Base-by-base conservation (phyloP, 176 grass and related monocot genomes). In the Eleusine indica region DNA sequence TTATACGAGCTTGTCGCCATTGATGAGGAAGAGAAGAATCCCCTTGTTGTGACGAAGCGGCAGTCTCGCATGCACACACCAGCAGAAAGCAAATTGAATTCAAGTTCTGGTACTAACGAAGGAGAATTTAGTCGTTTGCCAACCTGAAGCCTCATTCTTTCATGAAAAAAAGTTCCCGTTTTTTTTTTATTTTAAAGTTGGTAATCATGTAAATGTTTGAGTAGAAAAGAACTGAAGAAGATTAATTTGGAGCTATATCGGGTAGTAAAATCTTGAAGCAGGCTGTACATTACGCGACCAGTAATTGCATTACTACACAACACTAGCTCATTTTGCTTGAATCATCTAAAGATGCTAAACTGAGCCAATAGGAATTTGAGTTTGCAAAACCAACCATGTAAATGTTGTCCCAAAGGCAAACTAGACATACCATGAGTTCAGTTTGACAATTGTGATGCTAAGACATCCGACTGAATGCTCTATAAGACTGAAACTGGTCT, bases 21-120 rank as follows among this genome's bases (percentile, higher is more conserved):
- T 1, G 77, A 90, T n/a, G 85, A 88, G 56, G 91, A 94, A 89
- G 96, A 99, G 66, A 93, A 91, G 57, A 92, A 83, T 75, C 69
- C 87, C 6, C 32, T 90, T 0, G 90, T 97, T 64, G 77, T 82
- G 11, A 97, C 88, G 1, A 94, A 86, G 84, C 84, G 95, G 37
- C 84, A 39, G 19, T 90, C 90, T 5, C 84, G 80, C 53, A 92
- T 88, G 84, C 80, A 85, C 70, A 90, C 87, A 75, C 91, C 89
- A 67, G 78, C 13, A 4, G 86, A 78, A 76, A 92, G 89, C 84
- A 96, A 90, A 70, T 73, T 91, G 48, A 86, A 58, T 80, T 94
- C 90, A 44, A 94, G 91, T 70, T 54, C 58, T 79, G 85, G 93
- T 54, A 75, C 75, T 78, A 90, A 70, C 28, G 90, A 84, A 79